Evolutionary conservation across 2,329 filamentous ascomycete genomes (phyloP), one percentile per base, ranked within the genome.

Genomic region (Ophiocordyceps camponoti-saundersi): DNA sequence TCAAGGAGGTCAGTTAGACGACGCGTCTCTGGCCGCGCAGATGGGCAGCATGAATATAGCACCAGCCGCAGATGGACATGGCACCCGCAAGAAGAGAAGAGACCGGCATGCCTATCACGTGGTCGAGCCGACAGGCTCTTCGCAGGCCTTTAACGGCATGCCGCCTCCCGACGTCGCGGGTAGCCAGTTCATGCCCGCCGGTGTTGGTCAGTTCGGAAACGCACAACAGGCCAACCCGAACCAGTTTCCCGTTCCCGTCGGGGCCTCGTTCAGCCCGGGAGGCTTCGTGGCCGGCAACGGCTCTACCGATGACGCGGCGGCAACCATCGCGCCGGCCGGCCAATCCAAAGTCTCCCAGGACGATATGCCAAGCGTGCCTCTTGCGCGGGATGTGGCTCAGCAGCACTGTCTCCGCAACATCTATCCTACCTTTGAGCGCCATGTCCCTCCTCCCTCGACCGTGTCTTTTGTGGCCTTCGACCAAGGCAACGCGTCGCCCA

Each of bases 401-500:
- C 80, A 83, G 53, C 83, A 89, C 66, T 98, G 90, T 61, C 75
- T 93, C 55, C 79, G 74, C 54, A 85, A 95, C 62, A 73, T 94
- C 46, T 96, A 95, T 61, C 88, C 90, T 18, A 98, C 92, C 3
- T 94, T 96, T 68, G 90, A 96, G 65, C 85, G 85, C 49, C 88
- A 95, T 59, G 73, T 95, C 2, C 89, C 92, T 12, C 92, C 92
- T 44, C 88, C 92, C 2, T 85, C 89, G 15, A 79, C 84, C 6
- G 75, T 92, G 21, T 88, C 92, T 2, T 96, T 92, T 58, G 83
- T 95, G 36, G 85, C 89, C n/a, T 85, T 81, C 56, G 92, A 98
- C 57, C 92, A 98, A 63, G 92, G 92, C 56, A 98, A 95, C 61
- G 82, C 92, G 6, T 95, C 92, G 15, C 92, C 92, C 32, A 95